A percentile compares a stretch with the other conserved stretches of the same genome.
These are phyloP conservation scores for Phytopythium boreale DNA, from an alignment of 352 stramenopile genomes.

Conservation along the genomic window DNA sequence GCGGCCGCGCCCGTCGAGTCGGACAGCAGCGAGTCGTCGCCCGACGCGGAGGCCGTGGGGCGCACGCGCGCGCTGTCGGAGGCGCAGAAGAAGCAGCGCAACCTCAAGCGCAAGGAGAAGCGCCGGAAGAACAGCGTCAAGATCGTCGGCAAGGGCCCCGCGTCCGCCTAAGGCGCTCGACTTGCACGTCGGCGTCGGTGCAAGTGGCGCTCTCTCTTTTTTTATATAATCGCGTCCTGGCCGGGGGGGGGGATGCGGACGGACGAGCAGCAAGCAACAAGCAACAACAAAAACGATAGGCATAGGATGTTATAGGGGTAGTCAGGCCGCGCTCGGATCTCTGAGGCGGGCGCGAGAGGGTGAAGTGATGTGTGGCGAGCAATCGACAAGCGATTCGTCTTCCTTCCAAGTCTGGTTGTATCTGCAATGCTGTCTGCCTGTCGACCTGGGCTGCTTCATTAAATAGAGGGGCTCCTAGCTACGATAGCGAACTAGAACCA, in stretches of 20 bases:
- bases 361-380: neutral
- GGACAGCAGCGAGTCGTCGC: conserved; percentile 30
- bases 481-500: conserved; percentile 25
- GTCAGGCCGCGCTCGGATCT: neutral
- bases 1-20: conserved; percentile 17
- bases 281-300: neutral
- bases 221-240: conserved; percentile 5
- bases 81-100: conserved; percentile 62
- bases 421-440: neutral
- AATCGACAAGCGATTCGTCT: neutral
- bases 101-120: conserved; percentile 76
- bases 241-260: no score
- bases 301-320: conserved; percentile 1
- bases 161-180: conserved; percentile 9
- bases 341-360: no score
- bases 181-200: no score
- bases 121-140: conserved; percentile 71
- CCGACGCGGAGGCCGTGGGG: conserved; percentile 24
- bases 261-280: neutral
- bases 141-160: conserved; percentile 27
- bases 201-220: no score
- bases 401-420: no score
- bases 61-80: conserved; percentile 38
- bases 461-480: neutral
- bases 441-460: neutral